A percentile compares a stretch with the other conserved stretches of the same genome.
phyloP scores from a whole-genome alignment of 305 asterid genomes.

The Fraxinus velutina region DNA sequence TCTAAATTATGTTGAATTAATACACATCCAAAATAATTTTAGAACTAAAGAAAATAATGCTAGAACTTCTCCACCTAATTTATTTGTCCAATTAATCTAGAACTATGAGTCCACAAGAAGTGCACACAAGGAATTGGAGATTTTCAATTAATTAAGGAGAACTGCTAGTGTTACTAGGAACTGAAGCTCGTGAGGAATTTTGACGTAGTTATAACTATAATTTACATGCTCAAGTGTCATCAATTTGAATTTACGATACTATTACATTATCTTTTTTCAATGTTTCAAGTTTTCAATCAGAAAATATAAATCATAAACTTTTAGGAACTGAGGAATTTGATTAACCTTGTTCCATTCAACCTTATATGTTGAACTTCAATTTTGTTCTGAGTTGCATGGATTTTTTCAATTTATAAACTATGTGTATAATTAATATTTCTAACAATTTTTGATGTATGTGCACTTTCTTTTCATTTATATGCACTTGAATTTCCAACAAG shows the following conservation, averaged over 20 bases:
- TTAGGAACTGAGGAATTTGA: background rate
- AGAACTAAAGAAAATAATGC: background rate
- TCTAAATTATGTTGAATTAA: background rate
- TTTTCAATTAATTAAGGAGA: background rate
- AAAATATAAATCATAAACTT: background rate
- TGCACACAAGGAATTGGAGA: background rate
- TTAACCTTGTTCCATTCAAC: background rate
- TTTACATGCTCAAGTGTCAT: background rate
- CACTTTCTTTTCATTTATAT: background rate
- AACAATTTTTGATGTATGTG: background rate
- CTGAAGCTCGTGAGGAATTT: background rate
- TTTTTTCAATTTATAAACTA: background rate
- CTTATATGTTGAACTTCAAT: background rate
- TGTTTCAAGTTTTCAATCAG: background rate
- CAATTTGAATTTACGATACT: background rate
- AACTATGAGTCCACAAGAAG: background rate
- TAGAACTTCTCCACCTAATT: background rate
- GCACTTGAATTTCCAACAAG: background rate
- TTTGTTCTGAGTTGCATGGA: background rate
- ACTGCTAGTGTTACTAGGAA: background rate
- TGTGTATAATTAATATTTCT: background rate
- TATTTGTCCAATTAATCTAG: background rate
- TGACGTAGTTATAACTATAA: background rate
- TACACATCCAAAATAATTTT: background rate
- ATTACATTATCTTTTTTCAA: background rate